Conservation (phyloP, 2,329 filamentous ascomycete species). For the Neonectria punicea region DNA sequence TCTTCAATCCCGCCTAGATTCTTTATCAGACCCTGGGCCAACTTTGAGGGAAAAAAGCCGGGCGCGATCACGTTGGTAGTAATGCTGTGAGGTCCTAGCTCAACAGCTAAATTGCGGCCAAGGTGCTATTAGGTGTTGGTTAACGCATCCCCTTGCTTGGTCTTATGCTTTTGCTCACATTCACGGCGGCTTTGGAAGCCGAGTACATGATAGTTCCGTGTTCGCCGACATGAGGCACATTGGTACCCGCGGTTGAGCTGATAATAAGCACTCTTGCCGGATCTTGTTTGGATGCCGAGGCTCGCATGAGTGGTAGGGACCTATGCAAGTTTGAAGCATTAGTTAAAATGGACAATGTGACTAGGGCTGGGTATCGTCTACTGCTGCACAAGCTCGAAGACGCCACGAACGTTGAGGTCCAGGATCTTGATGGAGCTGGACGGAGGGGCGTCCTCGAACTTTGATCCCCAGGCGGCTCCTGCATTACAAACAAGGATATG, state of each 20-base stretch:
- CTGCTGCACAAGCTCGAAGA: constrained; percentile 75
- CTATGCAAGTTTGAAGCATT: constrained; percentile 27
- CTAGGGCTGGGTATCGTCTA: constrained; percentile 35
- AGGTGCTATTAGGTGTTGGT: constrained; percentile 61
- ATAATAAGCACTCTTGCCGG: constrained; percentile 74
- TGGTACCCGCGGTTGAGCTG: constrained; percentile 73
- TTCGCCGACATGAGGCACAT: constrained; percentile 67
- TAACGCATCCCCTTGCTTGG: background rate
- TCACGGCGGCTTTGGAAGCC: constrained; percentile 73
- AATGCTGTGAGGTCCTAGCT: constrained; percentile 73
- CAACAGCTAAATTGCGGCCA: constrained; percentile 70
- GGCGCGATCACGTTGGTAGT: constrained; percentile 75
- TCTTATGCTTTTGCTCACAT: constrained; percentile 41
- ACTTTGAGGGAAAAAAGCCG: constrained; percentile 75
- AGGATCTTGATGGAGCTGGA: constrained; percentile 73
- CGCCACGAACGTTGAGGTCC: constrained; percentile 76
- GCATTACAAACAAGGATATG: constrained; percentile 79
- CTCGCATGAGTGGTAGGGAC: constrained; percentile 58
- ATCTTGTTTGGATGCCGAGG: constrained; percentile 46
- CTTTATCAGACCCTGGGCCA: constrained; percentile 73
- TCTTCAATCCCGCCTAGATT: constrained; percentile 65
- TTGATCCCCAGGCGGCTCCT: constrained; percentile 75
- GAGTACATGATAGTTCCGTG: constrained; percentile 74
- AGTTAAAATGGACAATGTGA: background rate
- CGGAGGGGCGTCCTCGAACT: constrained; percentile 72